These are phyloP conservation scores for Boletus huronensis DNA, from an alignment of 768 basidiomycete genomes.

Conservation along the genomic window DNA sequence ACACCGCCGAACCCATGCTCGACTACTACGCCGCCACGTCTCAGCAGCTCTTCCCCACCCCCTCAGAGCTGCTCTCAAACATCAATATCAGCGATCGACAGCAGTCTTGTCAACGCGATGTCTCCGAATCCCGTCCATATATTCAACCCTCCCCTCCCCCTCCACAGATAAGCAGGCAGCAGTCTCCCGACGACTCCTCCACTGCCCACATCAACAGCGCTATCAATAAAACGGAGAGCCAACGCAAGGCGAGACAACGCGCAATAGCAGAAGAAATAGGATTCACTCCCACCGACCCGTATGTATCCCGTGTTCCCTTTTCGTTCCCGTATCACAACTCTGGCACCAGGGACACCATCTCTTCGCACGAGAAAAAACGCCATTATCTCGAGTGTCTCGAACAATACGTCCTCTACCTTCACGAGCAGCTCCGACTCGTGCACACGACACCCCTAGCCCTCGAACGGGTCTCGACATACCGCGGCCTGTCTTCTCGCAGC, in stretches of 20 bases:
- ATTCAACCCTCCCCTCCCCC: constrained; percentile 11
- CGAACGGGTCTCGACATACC: constrained; percentile 48
- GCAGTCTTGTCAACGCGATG: constrained; percentile 1
- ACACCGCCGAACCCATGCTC: constrained; percentile 4
- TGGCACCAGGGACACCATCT: constrained; percentile 56
- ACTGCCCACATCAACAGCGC: not conserved
- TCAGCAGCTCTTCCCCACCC: constrained; percentile 56
- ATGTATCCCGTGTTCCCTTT: constrained; percentile 19
- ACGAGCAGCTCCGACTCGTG: constrained; percentile 54
- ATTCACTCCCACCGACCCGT: constrained; percentile 62
- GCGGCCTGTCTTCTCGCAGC: constrained; percentile 58
- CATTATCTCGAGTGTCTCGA: constrained; percentile 73
- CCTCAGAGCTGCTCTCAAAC: constrained; percentile 57
- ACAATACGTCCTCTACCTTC: constrained; percentile 63
- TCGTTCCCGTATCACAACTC: not conserved
- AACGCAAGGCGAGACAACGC: constrained; percentile 57
- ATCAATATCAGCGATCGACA: constrained; percentile 36
- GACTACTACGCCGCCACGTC: constrained; percentile 22
- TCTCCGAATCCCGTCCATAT: constrained; percentile 3
- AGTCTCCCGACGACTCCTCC: constrained; percentile 6
- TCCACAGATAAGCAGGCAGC: constrained; percentile 7
- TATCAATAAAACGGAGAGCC: constrained; percentile 41
- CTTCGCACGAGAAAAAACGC: constrained; percentile 75
- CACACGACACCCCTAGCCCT: constrained; percentile 45
- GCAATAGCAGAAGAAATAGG: constrained; percentile 53